Base-by-base conservation (phyloP, 352 stramenopile species). In the Globisporangium takayamanum region DNA sequence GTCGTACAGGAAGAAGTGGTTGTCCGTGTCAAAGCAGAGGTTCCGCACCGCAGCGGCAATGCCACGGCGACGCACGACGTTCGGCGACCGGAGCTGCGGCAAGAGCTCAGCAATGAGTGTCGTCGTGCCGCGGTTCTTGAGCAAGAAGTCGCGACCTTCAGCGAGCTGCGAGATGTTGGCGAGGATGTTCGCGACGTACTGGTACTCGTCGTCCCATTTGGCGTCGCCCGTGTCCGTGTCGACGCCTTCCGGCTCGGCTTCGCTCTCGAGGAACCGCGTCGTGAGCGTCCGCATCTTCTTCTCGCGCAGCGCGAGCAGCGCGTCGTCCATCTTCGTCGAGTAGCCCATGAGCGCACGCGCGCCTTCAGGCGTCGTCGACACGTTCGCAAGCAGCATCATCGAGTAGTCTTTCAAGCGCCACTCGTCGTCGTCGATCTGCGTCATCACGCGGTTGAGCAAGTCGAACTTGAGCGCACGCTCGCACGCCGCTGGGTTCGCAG, bases 371-470 rank as follows among this genome's bases (percentile, higher is more conserved):
- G 76, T 89, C 12, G 81, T 92, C 28, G 78, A 87, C 51, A 92
- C 76, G 55, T 93, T 94, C 57, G 84, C 84, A 51, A 94, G 68
- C 36, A 94, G 76, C 84, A 94, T 94, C 84, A 94, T 92, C 45
- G 80, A 92, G 37, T 84, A 78, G 68, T 94, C 80, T 41, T 86
- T 92, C 53, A 92, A 72, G 6, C 75, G 76, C 81, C 84, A 94
- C 45, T 94, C 84, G 52, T 75, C 70, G 74, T 92, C 80, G 37
- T 89, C 80, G 55, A 92, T 69, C 64, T 92, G 84, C 37, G 74
- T 84, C 80, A 94, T 89, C n/a, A 94, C 74, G 57, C 84, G 82
- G 65, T 90, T 89, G n/a, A 94, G 68, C 53, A 92, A 63, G 55
- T 92, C 82, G 53, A 72, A 88, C 63, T 89, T 84, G 50, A 94